Evolutionary conservation across 2,329 filamentous ascomycete genomes (phyloP).

Genomic region (Pseudocercospora fuligena): DNA sequence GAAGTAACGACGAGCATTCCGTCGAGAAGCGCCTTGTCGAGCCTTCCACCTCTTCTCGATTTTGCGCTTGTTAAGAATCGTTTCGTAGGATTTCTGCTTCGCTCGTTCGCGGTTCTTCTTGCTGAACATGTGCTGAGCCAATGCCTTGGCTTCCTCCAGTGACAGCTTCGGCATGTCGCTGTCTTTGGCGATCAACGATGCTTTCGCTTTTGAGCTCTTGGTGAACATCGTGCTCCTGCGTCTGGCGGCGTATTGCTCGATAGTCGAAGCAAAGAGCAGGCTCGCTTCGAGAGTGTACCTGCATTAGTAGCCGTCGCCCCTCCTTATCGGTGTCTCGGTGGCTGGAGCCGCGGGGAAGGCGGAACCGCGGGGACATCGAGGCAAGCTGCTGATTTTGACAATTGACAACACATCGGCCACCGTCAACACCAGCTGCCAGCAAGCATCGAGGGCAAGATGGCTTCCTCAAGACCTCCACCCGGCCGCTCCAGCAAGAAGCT

Average conservation of each 20-base stretch:
- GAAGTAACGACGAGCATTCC: background rate
- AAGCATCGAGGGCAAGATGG: background rate
- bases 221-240: background rate
- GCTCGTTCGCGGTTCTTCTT: background rate
- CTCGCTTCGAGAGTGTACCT: too few relatives aligned
- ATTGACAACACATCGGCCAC: too few relatives aligned
- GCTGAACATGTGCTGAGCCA: background rate
- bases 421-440: too few relatives aligned
- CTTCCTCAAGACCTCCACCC: background rate
- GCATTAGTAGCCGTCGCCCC: too few relatives aligned
- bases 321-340: too few relatives aligned
- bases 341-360: too few relatives aligned
- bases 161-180: background rate
- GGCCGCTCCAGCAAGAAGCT: conserved; percentile 13
- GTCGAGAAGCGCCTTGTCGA: background rate
- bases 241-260: too few relatives aligned
- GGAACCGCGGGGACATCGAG: too few relatives aligned
- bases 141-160: background rate
- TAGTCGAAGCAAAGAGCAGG: too few relatives aligned
- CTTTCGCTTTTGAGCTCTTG: background rate
- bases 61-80: background rate
- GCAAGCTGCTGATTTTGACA: too few relatives aligned
- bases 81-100: background rate
- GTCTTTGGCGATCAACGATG: background rate
- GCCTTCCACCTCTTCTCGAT: conserved; percentile 1